phyloP scores from a whole-genome alignment of 371 early-diverging fungal species.

The Rhizopus delemar region DNA sequence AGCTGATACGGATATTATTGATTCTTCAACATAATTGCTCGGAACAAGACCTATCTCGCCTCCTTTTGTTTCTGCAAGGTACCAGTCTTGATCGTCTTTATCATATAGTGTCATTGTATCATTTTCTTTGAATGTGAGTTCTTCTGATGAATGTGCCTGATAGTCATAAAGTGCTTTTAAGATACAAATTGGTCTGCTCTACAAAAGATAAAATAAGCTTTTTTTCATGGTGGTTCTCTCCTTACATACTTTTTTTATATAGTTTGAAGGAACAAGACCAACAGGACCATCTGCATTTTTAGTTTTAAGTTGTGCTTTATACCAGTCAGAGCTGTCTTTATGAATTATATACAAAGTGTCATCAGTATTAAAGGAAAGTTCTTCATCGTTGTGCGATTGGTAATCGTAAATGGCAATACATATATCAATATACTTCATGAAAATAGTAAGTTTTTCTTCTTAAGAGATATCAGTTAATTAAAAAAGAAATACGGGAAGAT shows the following conservation, averaged over 20 bases:
- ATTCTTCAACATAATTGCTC: conserved; percentile 70
- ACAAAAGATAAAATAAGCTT: conserved; percentile 3
- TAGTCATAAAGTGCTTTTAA: conserved; percentile 80
- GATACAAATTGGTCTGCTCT: conserved; percentile 50
- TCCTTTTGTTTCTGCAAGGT: conserved; percentile 57
- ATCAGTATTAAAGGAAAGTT: conserved; percentile 79
- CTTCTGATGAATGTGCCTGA: conserved; percentile 72
- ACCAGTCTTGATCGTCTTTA: conserved; percentile 82
- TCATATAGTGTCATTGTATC: conserved; percentile 70
- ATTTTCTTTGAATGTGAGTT: conserved; percentile 74
- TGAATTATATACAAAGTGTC: conserved; percentile 73
- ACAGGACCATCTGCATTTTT: conserved; percentile 51
- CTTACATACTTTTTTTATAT: conserved; percentile 65
- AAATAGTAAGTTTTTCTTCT: neutral
- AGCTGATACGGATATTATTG: neutral
- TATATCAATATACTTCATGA: conserved; percentile 47
- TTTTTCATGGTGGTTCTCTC: neutral
- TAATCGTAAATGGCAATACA: conserved; percentile 74
- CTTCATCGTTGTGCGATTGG: conserved; percentile 80
- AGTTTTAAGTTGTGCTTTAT: conserved; percentile 69
- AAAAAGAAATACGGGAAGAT: neutral
- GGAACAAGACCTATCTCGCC: conserved; percentile 72
- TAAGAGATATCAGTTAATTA: too few species aligned
- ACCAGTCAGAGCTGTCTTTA: conserved; percentile 74
- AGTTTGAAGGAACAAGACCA: conserved; percentile 81